Evolutionary conservation across 495 filamentous ascomycete species (phyloP).

Genomic region (Echria macrotheca): DNA sequence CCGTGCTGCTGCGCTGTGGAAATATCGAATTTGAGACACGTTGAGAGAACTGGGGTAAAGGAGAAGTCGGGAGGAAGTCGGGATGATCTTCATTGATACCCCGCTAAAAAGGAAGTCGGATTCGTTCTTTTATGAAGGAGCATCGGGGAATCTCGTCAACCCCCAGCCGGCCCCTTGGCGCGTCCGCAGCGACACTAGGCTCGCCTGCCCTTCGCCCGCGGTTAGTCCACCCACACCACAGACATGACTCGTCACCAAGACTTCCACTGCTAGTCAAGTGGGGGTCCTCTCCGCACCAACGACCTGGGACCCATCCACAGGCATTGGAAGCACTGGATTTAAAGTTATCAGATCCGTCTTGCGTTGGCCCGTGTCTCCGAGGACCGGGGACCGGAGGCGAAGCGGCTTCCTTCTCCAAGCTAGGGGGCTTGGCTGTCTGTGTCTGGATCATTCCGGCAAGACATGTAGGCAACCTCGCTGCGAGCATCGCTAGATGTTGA

Average conservation of each 20-base stretch:
- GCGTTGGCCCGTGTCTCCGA: too few relatives aligned
- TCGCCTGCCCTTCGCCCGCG: neutral
- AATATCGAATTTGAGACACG: too few relatives aligned
- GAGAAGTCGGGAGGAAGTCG: neutral
- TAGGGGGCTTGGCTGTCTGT: too few relatives aligned
- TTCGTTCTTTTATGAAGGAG: neutral
- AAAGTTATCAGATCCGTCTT: conserved; percentile 22
- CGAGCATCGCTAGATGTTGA: too few relatives aligned
- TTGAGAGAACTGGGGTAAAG: neutral
- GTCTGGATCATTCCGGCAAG: too few relatives aligned
- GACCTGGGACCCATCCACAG: neutral
- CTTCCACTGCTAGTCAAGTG: neutral
- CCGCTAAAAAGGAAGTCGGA: too few relatives aligned
- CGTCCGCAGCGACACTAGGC: neutral
- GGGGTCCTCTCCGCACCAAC: neutral
- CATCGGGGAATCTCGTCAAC: neutral
- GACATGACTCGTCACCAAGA: neutral
- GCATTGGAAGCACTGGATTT: neutral
- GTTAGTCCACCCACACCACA: too few relatives aligned
- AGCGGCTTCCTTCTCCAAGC: too few relatives aligned
- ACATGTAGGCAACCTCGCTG: too few relatives aligned
- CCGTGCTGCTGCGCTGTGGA: too few relatives aligned
- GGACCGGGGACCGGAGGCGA: too few relatives aligned
- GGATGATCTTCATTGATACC: neutral
- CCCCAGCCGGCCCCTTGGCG: neutral